phyloP scores from a whole-genome alignment of 1,139 yeast genomes.

The Wickerhamiella pararugosa region DNA sequence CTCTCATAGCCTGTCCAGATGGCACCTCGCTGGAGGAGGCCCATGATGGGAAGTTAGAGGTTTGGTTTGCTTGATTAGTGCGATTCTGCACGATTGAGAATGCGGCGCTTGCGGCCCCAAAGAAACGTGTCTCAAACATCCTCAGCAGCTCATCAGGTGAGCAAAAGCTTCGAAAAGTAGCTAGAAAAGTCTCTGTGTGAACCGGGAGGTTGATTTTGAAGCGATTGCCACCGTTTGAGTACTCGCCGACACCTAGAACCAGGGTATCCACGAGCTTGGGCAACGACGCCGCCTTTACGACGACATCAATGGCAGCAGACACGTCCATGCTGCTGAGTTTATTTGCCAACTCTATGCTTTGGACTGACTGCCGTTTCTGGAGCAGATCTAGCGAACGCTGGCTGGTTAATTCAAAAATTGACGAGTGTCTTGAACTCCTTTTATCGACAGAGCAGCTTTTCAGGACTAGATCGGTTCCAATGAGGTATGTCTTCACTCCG shows the following conservation, averaged over 20 bases:
- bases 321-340: slow-evolving; percentile 7
- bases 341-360: slow-evolving; percentile 10
- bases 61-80: slow-evolving; percentile 3
- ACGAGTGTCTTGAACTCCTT: slow-evolving; percentile 31
- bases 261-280: slow-evolving; percentile 47
- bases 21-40: slow-evolving; percentile 8
- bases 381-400: slow-evolving; percentile 23
- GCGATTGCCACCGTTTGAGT: slow-evolving; percentile 26
- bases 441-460: slow-evolving; percentile 31
- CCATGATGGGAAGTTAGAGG: slow-evolving; percentile 8
- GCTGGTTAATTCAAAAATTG: slow-evolving; percentile 31
- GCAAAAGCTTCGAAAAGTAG: slow-evolving; percentile 49
- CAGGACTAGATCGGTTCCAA: slow-evolving; percentile 39
- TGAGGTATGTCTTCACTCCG: slow-evolving; percentile 38
- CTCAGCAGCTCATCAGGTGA: slow-evolving; percentile 37
- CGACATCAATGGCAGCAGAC: slow-evolving; percentile 27
- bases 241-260: slow-evolving; percentile 46
- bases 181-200: slow-evolving; percentile 48
- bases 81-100: slow-evolving; percentile 28
- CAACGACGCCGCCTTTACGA: slow-evolving; percentile 44
- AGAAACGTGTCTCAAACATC: slow-evolving; percentile 36
- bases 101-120: slow-evolving; percentile 48
- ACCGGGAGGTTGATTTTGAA: slow-evolving; percentile 43
- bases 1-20: slow-evolving; percentile 33
- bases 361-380: slow-evolving; percentile 23